phyloP scores from a whole-genome alignment of 129 eudicot species.

The Calendula officinalis region DNA sequence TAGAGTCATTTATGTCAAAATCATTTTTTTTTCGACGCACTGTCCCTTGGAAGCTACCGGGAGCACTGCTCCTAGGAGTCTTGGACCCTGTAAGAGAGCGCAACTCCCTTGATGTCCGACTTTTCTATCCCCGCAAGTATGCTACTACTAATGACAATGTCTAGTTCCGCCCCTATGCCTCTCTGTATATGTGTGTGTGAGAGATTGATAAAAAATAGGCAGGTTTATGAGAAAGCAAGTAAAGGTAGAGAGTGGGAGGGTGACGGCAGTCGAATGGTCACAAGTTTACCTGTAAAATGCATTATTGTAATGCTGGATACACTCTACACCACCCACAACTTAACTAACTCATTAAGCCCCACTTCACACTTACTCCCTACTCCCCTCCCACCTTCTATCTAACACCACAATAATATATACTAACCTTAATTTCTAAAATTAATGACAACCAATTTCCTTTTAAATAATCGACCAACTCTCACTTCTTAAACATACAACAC shows the following conservation, averaged over 20 bases:
- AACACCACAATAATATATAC: slow-evolving; percentile 22
- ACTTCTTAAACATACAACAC: too few relatives aligned
- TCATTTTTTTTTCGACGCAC: too few relatives aligned
- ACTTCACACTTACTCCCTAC: slow-evolving; percentile 45
- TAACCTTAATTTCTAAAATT: background rate
- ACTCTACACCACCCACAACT: slow-evolving; percentile 42
- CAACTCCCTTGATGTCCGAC: too few relatives aligned
- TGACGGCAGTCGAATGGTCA: slow-evolving; percentile 2
- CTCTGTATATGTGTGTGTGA: too few relatives aligned
- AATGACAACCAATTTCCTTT: background rate
- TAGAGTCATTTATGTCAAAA: too few relatives aligned
- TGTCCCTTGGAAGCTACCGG: too few relatives aligned
- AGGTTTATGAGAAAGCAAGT: background rate
- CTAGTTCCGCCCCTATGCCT: too few relatives aligned
- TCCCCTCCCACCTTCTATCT: slow-evolving; percentile 43
- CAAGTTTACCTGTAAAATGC: slow-evolving; percentile 29
- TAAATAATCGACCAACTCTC: too few relatives aligned
- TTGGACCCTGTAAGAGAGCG: too few relatives aligned
- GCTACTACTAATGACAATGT: too few relatives aligned
- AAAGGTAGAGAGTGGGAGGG: slow-evolving; percentile 10
- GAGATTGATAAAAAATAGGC: background rate
- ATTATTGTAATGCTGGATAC: slow-evolving; percentile 33
- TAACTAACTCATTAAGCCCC: slow-evolving; percentile 42
- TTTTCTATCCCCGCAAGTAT: too few relatives aligned
- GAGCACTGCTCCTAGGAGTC: too few relatives aligned